Evolutionary conservation across 1,284 basidiomycete species (phyloP).

Genomic region (Ustilago cynodontis): DNA sequence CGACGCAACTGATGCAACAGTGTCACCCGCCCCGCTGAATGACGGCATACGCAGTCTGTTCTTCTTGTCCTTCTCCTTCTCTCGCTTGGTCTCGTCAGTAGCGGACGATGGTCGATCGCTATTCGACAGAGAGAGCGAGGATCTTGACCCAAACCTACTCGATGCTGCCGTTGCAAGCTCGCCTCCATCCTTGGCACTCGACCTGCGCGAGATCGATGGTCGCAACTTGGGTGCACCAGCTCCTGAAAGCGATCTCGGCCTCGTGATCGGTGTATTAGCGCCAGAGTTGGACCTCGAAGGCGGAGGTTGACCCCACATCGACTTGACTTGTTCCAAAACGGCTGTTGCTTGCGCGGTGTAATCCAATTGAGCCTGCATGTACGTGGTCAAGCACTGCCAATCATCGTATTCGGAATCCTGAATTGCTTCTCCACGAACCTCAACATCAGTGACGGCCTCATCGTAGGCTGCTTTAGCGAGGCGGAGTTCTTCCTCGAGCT

Average conservation of each 20-base stretch:
- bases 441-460: slow-evolving; percentile 58
- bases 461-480: slow-evolving; percentile 60
- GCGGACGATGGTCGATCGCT: slow-evolving; percentile 13
- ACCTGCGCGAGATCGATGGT: slow-evolving; percentile 30
- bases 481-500: slow-evolving; percentile 61
- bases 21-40: slow-evolving; percentile 31
- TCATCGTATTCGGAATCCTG: slow-evolving; percentile 57
- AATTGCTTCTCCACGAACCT: slow-evolving; percentile 51
- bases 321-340: slow-evolving; percentile 55
- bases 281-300: slow-evolving; percentile 12
- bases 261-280: slow-evolving; percentile 9
- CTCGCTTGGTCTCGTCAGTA: slow-evolving; percentile 18
- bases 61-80: slow-evolving; percentile 29
- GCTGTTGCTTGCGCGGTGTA: slow-evolving; percentile 54
- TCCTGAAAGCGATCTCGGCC: slow-evolving; percentile 18
- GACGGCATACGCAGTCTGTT: slow-evolving; percentile 45
- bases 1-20: slow-evolving; percentile 36
- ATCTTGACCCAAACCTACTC: slow-evolving; percentile 25
- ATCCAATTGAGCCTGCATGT: slow-evolving; percentile 57
- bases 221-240: slow-evolving; percentile 15
- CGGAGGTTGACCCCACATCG: slow-evolving; percentile 29
- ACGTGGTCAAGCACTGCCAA: slow-evolving; percentile 48
- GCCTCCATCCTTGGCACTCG: slow-evolving; percentile 30
- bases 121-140: slow-evolving; percentile 30
- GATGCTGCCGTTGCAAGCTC: slow-evolving; percentile 13